Percentiles rank a stretch among this genome's conserved stretches.
Evolutionary conservation across 345 rosid genomes (phyloP).

Genomic region (Carallia pectinifolia): DNA sequence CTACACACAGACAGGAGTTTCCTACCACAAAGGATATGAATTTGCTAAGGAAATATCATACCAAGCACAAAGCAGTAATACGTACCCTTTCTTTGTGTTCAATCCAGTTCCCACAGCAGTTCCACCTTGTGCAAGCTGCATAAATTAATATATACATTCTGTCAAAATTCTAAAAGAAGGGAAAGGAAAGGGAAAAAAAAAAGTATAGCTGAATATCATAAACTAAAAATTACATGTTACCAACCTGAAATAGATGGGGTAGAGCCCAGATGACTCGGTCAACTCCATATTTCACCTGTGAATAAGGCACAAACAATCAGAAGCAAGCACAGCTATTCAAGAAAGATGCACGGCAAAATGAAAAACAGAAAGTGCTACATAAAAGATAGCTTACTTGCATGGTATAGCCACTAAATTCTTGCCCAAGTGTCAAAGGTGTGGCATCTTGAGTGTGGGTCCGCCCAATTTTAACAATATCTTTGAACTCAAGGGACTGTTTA

Average conservation of each 20-base stretch:
- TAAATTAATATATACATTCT: conserved; percentile 26
- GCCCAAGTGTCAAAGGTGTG: conserved; percentile 96
- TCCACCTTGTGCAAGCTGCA: conserved; percentile 98
- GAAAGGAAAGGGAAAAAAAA: conserved; percentile 1
- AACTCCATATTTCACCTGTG: conserved; percentile 84
- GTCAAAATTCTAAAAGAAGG: conserved; percentile 31
- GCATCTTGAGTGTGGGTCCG: conserved; percentile 99
- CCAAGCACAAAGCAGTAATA: conserved; percentile 13
- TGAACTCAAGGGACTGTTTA: conserved; percentile 68
- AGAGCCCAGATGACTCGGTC: conserved; percentile 66
- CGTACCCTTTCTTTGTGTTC: conserved; percentile 95
- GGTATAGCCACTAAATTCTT: conserved; percentile 96
- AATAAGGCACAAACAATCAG: neutral
- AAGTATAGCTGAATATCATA: conserved; percentile 4
- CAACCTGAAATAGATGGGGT: conserved; percentile 89
- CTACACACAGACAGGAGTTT: neutral
- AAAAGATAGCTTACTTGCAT: conserved; percentile 60
- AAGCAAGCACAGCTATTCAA: conserved; percentile 10
- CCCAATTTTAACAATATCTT: conserved; percentile 92
- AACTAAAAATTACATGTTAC: conserved; percentile 15
- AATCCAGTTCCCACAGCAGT: conserved; percentile 99
- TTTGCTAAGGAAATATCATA: too few species aligned
- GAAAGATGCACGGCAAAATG: neutral
- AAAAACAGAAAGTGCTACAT: neutral
- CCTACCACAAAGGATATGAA: too few species aligned